Percentiles rank a stretch among this genome's conserved stretches.
phyloP scores from a whole-genome alignment of 345 rosid species.

The Populus ilicifolia region DNA sequence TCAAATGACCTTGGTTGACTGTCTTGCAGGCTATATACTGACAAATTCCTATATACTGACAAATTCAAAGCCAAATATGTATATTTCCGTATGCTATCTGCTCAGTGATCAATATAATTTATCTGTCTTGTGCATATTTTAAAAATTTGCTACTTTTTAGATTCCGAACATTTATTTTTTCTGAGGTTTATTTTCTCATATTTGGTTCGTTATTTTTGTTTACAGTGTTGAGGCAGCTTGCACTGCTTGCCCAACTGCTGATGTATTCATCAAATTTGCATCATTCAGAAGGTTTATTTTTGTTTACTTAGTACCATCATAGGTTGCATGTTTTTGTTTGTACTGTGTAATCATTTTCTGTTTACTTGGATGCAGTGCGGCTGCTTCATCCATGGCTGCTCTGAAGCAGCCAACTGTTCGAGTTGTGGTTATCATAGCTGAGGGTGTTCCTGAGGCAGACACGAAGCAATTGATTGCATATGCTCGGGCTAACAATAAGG shows the following conservation, averaged over 20 bases:
- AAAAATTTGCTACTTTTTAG: neutral
- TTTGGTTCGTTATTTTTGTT: slow-evolving; percentile 17
- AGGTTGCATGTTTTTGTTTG: slow-evolving; percentile 11
- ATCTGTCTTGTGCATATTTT: neutral
- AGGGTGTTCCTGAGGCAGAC: slow-evolving; percentile 98
- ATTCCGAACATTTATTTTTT: neutral
- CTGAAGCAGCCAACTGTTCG: slow-evolving; percentile 91
- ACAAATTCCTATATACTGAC: too few relatives aligned
- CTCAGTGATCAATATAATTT: neutral
- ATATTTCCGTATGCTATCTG: neutral
- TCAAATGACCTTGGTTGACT: neutral
- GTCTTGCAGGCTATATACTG: neutral
- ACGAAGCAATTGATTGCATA: slow-evolving; percentile 84
- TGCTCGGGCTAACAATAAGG: slow-evolving; percentile 97
- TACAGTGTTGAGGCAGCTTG: slow-evolving; percentile 92
- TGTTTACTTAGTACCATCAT: neutral
- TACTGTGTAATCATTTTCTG: neutral
- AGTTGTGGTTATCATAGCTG: slow-evolving; percentile 94
- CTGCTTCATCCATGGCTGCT: slow-evolving; percentile 96
- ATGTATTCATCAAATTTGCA: slow-evolving; percentile 92
- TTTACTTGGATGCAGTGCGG: slow-evolving; percentile 58
- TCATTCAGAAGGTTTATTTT: slow-evolving; percentile 73
- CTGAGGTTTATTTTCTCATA: neutral
- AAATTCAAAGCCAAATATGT: neutral
- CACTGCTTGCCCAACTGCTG: slow-evolving; percentile 91